Evolutionary conservation across 192 early-diverging fungal species (phyloP).

Genomic region (Coemansia sp.): DNA sequence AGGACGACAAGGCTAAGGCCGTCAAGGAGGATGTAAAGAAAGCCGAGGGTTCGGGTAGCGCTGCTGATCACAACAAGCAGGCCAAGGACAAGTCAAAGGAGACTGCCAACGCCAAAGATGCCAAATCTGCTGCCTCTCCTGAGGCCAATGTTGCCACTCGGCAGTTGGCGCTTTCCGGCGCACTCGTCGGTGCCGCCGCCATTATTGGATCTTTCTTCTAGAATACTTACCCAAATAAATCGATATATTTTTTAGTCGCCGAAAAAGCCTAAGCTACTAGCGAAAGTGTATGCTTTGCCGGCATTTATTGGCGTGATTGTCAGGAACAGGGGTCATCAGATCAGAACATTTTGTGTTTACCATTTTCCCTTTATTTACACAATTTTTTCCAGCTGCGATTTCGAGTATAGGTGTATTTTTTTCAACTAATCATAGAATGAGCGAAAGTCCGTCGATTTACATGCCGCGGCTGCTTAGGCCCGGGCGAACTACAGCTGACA

Average conservation of each 20-base stretch:
- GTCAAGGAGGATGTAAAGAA: conserved; percentile 14
- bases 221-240: neutral
- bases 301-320: too few species aligned
- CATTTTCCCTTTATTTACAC: conserved; percentile 4
- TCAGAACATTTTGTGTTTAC: conserved; percentile 2
- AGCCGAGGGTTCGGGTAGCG: conserved; percentile 5
- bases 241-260: neutral
- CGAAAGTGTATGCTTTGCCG: neutral
- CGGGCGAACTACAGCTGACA: neutral
- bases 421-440: conserved; percentile 11
- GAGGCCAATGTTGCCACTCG: conserved; percentile 37
- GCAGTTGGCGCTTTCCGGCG: conserved; percentile 43
- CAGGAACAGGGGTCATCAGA: neutral
- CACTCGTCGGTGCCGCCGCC: conserved; percentile 39
- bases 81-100: conserved; percentile 25
- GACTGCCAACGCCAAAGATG: conserved; percentile 30
- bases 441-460: conserved; percentile 43
- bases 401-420: neutral
- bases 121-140: conserved; percentile 16
- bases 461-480: conserved; percentile 44
- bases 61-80: conserved; percentile 19
- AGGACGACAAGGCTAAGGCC: conserved; percentile 19
- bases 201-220: conserved; percentile 40
- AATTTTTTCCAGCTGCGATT: conserved; percentile 9
- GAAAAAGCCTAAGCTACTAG: neutral